Conservation (phyloP, 441 rosid species). For the Euphorbia celastroides region DNA sequence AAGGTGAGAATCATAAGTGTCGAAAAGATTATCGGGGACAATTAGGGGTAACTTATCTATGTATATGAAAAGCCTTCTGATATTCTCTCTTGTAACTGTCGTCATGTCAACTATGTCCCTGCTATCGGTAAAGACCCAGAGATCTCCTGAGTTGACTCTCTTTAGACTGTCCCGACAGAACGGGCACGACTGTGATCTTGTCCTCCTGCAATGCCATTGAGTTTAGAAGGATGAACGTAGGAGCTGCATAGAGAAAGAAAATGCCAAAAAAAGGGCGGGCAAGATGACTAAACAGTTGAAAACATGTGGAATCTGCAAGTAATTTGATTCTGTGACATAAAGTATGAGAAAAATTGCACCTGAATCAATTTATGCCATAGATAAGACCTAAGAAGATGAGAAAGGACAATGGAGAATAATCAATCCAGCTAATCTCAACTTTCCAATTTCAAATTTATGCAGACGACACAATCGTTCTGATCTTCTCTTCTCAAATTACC, state of each 20-base stretch:
- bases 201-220: slow-evolving; percentile 58
- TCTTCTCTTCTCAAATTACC: background rate
- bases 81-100: slow-evolving; percentile 50
- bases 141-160: slow-evolving; percentile 60
- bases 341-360: background rate
- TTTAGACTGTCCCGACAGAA: slow-evolving; percentile 59
- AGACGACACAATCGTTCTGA: background rate
- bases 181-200: slow-evolving; percentile 62
- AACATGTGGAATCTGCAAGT: background rate
- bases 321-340: background rate
- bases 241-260: no score
- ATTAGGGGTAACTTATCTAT: slow-evolving; percentile 55
- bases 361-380: background rate
- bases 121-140: slow-evolving; percentile 49
- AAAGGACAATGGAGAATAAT: no score
- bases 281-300: background rate
- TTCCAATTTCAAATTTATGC: background rate
- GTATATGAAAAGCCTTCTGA: slow-evolving; percentile 46
- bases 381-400: no score
- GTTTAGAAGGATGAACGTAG: no score
- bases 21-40: slow-evolving; percentile 45
- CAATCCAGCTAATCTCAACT: background rate
- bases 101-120: slow-evolving; percentile 46
- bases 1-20: slow-evolving; percentile 47
- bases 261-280: no score